These are phyloP conservation scores for Elymus sibiricus DNA, from an alignment of 176 grass and related monocot species.

Conservation along the genomic window DNA sequence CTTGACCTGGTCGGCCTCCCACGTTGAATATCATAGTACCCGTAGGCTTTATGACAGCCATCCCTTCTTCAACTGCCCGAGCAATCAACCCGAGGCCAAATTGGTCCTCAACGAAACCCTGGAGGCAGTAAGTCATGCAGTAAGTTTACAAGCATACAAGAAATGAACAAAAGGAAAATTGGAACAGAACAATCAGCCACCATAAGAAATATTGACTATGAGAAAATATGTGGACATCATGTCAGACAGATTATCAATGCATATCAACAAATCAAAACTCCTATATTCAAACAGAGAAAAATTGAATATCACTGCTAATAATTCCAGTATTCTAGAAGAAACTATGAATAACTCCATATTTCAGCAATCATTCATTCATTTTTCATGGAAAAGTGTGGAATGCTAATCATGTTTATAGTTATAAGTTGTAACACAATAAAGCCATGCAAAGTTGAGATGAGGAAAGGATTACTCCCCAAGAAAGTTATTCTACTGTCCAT, in stretches of 20 bases:
- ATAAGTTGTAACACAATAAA: background rate
- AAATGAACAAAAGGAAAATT: constrained; percentile 1
- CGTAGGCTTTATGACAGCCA: constrained; percentile 92
- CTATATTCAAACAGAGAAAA: background rate
- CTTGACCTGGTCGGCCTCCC: constrained; percentile 94
- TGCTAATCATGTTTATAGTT: background rate
- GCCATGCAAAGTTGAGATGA: too few species aligned
- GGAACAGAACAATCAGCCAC: background rate
- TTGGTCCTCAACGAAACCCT: constrained; percentile 97
- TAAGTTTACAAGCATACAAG: constrained; percentile 24
- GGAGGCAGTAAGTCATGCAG: background rate
- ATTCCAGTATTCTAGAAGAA: background rate
- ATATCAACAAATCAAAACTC: background rate
- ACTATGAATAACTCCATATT: too few species aligned
- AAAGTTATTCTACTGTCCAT: background rate
- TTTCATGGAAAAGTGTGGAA: background rate
- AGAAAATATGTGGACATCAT: background rate
- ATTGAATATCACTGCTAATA: background rate
- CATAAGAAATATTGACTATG: constrained; percentile 4
- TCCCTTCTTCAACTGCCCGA: constrained; percentile 96
- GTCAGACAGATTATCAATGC: background rate
- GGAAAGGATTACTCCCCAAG: too few species aligned
- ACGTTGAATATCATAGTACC: constrained; percentile 94
- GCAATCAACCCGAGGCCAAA: constrained; percentile 96
- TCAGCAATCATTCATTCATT: background rate